These are phyloP conservation scores for Mucor velutinosus DNA, from an alignment of 371 early-diverging fungal genomes.

Conservation along the genomic window DNA sequence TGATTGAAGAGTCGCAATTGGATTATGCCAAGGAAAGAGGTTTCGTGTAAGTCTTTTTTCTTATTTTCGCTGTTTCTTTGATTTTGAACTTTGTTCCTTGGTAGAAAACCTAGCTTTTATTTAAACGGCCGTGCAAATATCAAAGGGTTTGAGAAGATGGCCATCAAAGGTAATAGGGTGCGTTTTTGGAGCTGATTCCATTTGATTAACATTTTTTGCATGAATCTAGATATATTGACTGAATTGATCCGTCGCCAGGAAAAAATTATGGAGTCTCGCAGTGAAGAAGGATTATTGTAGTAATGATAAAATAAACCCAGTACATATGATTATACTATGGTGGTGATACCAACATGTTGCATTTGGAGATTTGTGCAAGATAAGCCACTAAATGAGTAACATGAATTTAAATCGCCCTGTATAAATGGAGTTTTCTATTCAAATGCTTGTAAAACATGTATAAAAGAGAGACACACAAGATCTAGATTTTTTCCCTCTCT, in stretches of 20 bases:
- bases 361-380: not conserved
- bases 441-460: not conserved
- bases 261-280: conserved; percentile 8
- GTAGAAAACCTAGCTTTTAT: conserved; percentile 11
- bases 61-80: not conserved
- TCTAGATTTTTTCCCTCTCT: not conserved
- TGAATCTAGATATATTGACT: conserved; percentile 9
- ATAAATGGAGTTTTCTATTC: not conserved
- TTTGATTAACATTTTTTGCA: not conserved
- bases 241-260: conserved; percentile 19
- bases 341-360: not conserved
- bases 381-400: conserved; percentile 3
- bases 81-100: not conserved
- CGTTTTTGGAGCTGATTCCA: not conserved
- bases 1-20: conserved; percentile 27
- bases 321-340: not conserved
- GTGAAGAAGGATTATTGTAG: conserved; percentile 10
- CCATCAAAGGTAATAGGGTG: conserved; percentile 16
- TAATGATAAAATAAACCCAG: not conserved
- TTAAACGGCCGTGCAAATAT: conserved; percentile 12
- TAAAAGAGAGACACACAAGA: not conserved
- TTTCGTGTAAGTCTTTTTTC: conserved; percentile 11
- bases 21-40: conserved; percentile 13
- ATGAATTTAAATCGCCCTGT: not conserved
- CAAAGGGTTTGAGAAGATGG: conserved; percentile 21